A percentile compares a stretch with the other conserved stretches of the same genome.
Conservation (phyloP, 2,329 filamentous ascomycete genomes). For the Botrytis porri region DNA sequence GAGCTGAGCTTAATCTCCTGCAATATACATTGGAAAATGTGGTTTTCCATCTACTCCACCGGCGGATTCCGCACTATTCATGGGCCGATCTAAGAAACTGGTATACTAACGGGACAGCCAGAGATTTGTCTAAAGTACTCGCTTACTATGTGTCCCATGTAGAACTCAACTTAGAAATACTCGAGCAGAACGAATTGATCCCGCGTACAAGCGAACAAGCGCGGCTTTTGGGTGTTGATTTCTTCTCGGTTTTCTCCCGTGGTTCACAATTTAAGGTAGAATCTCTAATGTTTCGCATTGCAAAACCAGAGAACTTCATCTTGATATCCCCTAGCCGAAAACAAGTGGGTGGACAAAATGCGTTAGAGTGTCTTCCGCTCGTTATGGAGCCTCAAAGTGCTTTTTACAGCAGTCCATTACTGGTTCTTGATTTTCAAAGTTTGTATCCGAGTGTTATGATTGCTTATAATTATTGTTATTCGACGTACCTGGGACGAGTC, state of each 20-base stretch:
- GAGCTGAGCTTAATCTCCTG: constrained; percentile 82
- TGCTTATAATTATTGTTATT: constrained; percentile 98
- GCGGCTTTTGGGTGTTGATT: constrained; percentile 87
- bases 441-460: constrained; percentile 98
- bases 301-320: constrained; percentile 92
- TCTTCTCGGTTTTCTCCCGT: constrained; percentile 91
- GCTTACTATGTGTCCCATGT: constrained; percentile 75
- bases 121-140: constrained; percentile 71
- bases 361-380: constrained; percentile 86
- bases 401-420: constrained; percentile 84
- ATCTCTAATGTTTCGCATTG: constrained; percentile 97
- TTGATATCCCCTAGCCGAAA: constrained; percentile 85
- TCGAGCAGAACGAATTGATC: constrained; percentile 86
- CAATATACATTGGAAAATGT: constrained; percentile 98
- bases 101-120: constrained; percentile 67
- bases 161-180: constrained; percentile 81
- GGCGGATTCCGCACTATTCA: constrained; percentile 82
- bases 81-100: constrained; percentile 76
- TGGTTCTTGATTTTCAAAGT: constrained; percentile 95
- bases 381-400: constrained; percentile 97
- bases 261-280: constrained; percentile 99
- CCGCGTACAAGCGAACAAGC: constrained; percentile 91
- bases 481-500: constrained; percentile 86
- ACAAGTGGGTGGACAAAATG: constrained; percentile 92
- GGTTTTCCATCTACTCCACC: constrained; percentile 83